Conservation (phyloP, 768 basidiomycete genomes). For the Trametes villosa region DNA sequence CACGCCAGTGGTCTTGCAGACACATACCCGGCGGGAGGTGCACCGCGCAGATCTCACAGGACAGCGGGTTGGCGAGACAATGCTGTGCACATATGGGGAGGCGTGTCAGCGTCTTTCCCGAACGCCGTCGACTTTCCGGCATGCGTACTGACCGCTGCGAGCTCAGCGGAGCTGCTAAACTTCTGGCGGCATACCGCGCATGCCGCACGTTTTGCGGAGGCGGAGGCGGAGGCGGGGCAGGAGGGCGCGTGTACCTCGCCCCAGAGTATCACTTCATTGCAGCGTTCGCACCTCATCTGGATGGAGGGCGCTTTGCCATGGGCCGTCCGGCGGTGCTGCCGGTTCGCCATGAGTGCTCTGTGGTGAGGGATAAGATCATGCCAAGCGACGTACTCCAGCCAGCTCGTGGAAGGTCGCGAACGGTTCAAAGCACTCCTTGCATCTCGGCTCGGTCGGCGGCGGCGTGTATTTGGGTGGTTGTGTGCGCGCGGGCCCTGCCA, state of each 20-base stretch:
- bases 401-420: constrained; percentile 1
- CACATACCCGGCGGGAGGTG: background rate
- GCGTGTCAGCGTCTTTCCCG: background rate
- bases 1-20: constrained; percentile 13
- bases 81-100: background rate
- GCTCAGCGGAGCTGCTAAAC: background rate
- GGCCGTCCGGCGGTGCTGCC: background rate
- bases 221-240: background rate
- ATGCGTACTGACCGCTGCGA: background rate
- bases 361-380: background rate
- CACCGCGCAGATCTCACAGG: constrained; percentile 4
- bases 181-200: constrained; percentile 1
- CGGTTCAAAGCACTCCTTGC: background rate
- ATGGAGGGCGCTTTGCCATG: background rate
- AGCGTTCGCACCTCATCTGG: background rate
- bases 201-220: no score
- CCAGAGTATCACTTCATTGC: background rate
- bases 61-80: background rate
- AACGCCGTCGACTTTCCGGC: background rate
- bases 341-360: no score
- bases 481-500: background rate
- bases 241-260: background rate
- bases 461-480: background rate
- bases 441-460: background rate
- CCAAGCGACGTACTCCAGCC: background rate